Base-by-base conservation (phyloP, 805 yeast genomes). In the Schizosaccharomyces osmophilus region DNA sequence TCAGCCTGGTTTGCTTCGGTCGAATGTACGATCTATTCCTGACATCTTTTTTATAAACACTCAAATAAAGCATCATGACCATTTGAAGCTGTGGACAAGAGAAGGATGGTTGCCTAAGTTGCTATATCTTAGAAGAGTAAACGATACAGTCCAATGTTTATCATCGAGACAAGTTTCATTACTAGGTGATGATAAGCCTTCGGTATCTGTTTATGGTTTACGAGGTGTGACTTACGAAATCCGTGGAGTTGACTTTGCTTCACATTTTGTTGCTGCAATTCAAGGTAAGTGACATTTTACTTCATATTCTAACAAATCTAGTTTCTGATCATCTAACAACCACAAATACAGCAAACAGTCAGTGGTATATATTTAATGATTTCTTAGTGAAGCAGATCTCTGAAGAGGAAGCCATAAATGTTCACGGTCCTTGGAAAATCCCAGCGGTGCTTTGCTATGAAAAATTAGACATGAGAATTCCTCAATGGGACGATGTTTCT, bases 361-460 rank as follows among this genome's bases (percentile, higher is more conserved):
- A 69, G 39, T 93, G 98, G 98, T 81, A 77, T 67, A 70, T 93
- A 68, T 87, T 93, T 70, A 93, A 93, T 69, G 97, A 93, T 70
- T 93, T 90, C 71, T 73, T 93, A 65, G 97, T 89, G 17, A 79
- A 81, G 66, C 82, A 81, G 29, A 76, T 93, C 0, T 77, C 83
- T 0, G 86, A 83, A 66, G 78, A 77, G 15, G 97, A 93, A 66
- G 97, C 85, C 0, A 75, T 88, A 59, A 80, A 87, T 68, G 71
- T 87, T 59, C 73, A 81, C 0, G 75, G 77, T 59, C 76, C 83
- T 74, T 89, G 96, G 95, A 93, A 93, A 69, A 80, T 80, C 41
- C 95, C 96, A 1, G 82, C 84, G 19, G 74, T 84, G 32, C 73
- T 85, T 17, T 69, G 84, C 24, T 90, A 87, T 68, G 80, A 84